Base-by-base conservation (phyloP, 176 grass and related monocot genomes). In the Metroxylon sagu region DNA sequence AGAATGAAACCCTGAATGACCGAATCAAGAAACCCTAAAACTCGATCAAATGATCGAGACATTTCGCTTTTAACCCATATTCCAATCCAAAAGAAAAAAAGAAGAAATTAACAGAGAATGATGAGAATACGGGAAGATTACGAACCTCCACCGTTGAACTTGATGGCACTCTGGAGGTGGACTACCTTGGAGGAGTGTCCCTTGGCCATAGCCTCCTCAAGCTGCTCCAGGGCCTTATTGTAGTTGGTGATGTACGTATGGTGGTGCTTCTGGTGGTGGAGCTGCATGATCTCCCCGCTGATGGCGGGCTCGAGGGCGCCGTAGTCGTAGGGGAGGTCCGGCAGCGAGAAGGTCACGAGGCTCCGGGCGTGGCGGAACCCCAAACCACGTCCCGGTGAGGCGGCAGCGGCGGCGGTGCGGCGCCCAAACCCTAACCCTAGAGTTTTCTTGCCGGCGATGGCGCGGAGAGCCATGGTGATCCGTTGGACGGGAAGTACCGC, bases 201-300 rank as follows among this genome's bases (percentile, higher is more conserved):
- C 88, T 92, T 98, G 63, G 67, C 19, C 54, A 85, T 5, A 35
- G 93, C 93, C 12, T 80, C 56, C 25, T 92, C 81, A 61, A 98
- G 87, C 82, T 98, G 84, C 84, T 98, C 87, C 16, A 98, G 87
- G 19, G 93, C 88, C 71, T 92, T 98, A 69, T 98, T 98, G 87
- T 98, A 98, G 79, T 98, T 98, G 62, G 93, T 76, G 48, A 98
- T 80, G 60, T 98, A 98, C 65, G 93, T 82, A 70, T 89, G 84
- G 73, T 98, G 93, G 66, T 98, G 93, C 81, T 98, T 98, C 73
- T 92, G 82, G 71, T 98, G 93, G 84, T 98, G 93, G 56, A 98
- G 66, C 30, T 50, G 64, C 93, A 98, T 98, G 81, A 98, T 98
- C 73, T 92, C 93, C 6, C 81, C 88, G 59, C 84, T 88, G 79